Percentiles rank a stretch among this genome's conserved stretches.
phyloP scores from a whole-genome alignment of 352 stramenopile genomes.

The Phytophthora pinifolia region DNA sequence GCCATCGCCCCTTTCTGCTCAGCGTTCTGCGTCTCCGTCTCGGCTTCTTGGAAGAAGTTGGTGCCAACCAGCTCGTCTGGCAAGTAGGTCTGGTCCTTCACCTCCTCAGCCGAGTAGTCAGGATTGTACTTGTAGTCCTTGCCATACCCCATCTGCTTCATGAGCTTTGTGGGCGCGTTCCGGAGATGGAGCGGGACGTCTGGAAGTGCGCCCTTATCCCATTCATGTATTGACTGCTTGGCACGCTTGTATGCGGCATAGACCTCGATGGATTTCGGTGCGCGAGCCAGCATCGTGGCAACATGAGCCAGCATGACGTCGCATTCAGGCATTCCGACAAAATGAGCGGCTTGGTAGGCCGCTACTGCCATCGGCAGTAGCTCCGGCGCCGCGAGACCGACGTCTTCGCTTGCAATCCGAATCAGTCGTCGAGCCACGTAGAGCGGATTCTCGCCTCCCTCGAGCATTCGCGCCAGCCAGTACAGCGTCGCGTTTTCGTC shows the following conservation, averaged over 20 bases:
- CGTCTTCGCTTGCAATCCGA: conserved; percentile 83
- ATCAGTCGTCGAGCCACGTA: conserved; percentile 82
- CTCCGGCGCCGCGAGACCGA: conserved; percentile 72
- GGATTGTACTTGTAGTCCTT: conserved; percentile 88
- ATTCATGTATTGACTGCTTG: conserved; percentile 62
- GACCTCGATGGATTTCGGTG: conserved; percentile 83
- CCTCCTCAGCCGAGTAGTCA: conserved; percentile 59
- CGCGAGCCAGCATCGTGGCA: conserved; percentile 74
- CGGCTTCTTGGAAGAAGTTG: conserved; percentile 51
- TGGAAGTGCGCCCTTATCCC: conserved; percentile 50
- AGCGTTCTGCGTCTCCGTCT: conserved; percentile 6
- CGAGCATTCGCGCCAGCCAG: conserved; percentile 86
- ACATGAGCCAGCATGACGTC: conserved; percentile 82
- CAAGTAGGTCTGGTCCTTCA: conserved; percentile 85
- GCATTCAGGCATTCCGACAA: conserved; percentile 86
- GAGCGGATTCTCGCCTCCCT: conserved; percentile 83
- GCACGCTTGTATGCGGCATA: conserved; percentile 84
- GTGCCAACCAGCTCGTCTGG: conserved; percentile 61
- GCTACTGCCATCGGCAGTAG: conserved; percentile 66
- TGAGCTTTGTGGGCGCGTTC: conserved; percentile 80
- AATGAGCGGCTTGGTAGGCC: conserved; percentile 74
- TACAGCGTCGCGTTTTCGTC: conserved; percentile 83
- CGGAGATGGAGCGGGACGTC: conserved; percentile 82
- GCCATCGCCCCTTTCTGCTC: neutral
- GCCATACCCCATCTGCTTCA: conserved; percentile 76